Base-by-base conservation (phyloP, 1,284 basidiomycete genomes). In the Sporisorium graminicola region DNA sequence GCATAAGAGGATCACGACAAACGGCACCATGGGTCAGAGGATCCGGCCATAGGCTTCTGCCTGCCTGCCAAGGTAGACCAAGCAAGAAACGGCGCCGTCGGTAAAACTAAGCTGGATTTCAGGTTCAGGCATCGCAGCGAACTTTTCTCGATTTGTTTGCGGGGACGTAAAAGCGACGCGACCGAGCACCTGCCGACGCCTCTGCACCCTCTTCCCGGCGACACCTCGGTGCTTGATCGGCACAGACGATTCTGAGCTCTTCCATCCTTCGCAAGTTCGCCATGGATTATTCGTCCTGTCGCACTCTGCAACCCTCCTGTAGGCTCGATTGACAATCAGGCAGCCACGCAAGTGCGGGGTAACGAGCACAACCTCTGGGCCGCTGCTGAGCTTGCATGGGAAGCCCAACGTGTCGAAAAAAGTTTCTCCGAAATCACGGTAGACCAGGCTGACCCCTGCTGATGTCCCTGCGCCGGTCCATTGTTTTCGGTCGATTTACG, bases 401-500 rank as follows among this genome's bases (percentile, higher is more conserved):
- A 12, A 5, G 5, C 47, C 26, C 27, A 16, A 16, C 1, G 10
- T 13, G 31, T 35, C 31, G 49, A 7, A 40, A 24, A 44, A 20
- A 60, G 43, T 54, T 55, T 51, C 24, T 27, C 59, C 65, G 55
- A 26, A 58, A 50, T 67, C 54, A 10, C 58, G 35, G 58, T 50
- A 50, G 8, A 18, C 27, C n/a, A 33, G 10, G 29, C 31, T 43
- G n/a, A 4, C 42, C n/a, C 18, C n/a, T n/a, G n/a, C n/a, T n/a
- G n/a, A 43, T 22, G 42, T 31, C 10, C 29, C 12, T 20, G 27
- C n/a, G n/a, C n/a, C n/a, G n/a, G n/a, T 20, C 9, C 29, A 13
- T 18, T 20, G 4, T 37, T 18, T 31, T 51, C 27, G 49, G 49
- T 35, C 49, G 31, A 33, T 49, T 26, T 49, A 29, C 27, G 16